Evolutionary conservation across 177 flowering plant genomes (phyloP), one percentile per base, ranked within the genome.

Genomic region (Vitis hybrid): DNA sequence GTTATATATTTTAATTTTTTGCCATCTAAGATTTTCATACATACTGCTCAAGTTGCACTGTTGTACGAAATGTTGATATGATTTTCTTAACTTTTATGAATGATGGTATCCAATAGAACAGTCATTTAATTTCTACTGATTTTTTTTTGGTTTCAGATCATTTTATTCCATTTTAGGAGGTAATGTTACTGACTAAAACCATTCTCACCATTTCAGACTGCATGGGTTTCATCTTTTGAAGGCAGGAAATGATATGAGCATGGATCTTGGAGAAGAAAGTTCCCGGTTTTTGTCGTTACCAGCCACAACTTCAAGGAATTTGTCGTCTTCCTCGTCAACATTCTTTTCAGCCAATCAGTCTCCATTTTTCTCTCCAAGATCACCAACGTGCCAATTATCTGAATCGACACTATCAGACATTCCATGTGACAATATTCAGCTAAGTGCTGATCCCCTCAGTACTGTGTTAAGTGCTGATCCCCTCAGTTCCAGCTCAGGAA

Each of bases 281-380:
- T 81, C 84, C 71, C 82, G 84, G 70, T 76, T 86, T 21, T 81
- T 78, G 68, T 74, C 88, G 13, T 64, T 81, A 30, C 79, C 82
- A 2, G 70, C 80, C 55, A 79, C 84, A 54, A 88, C 89, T 48
- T 82, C 81, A 35, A 83, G 93, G 65, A 94, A 85, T 68, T 77
- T 90, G 62, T 94, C 98, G 2, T 88, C 98, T 64, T 90, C 98
- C 15, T 94, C 98, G 8, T 90, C 98, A 0, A 76, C 85, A 63
- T 94, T 94, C 70, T 82, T 87, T 62, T 94, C 98, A n/a, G 98
- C 98, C 35, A 86, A 76, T 65, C 97, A 91, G 67, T 91, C 98
- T 0, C 98, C 98, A 0, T 91, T 94, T 78, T 90, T 91, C 81
- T 90, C 97, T 55, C 97, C 97, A 40, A 83, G 87, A 73, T 85